These are phyloP conservation scores for Chlorella sp. DNA, from an alignment of 139 green algal genomes.

Conservation along the genomic window DNA sequence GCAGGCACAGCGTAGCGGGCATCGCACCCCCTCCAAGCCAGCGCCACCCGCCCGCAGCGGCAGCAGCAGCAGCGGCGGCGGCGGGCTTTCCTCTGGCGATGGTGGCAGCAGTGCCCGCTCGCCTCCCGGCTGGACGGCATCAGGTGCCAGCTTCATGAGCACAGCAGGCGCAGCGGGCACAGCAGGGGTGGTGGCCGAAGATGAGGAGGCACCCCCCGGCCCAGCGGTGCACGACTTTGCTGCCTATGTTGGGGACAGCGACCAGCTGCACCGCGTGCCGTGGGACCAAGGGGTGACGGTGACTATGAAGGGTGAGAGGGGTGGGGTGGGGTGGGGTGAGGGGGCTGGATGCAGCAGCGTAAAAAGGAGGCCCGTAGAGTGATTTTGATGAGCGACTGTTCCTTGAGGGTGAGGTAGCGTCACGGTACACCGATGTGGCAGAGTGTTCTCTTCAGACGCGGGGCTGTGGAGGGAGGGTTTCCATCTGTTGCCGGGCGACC, in stretches of 20 bases:
- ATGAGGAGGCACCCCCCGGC: background rate
- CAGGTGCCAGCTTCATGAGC: background rate
- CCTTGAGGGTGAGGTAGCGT: too few relatives aligned
- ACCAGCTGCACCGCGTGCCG: conserved; percentile 30
- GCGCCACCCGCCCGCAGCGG: background rate
- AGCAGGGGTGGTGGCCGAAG: background rate
- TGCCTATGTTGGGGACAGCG: background rate
- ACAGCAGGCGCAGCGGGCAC: background rate
- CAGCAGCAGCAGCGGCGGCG: background rate
- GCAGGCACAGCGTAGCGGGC: background rate
- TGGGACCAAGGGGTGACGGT: conserved; percentile 17
- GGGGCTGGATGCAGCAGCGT: too few relatives aligned
- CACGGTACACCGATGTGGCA: too few relatives aligned
- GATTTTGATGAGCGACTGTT: too few relatives aligned
- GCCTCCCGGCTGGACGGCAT: background rate
- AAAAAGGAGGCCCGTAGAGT: too few relatives aligned
- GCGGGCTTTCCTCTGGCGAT: background rate
- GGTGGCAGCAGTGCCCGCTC: background rate
- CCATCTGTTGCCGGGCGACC: too few relatives aligned
- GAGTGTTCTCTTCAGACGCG: too few relatives aligned
- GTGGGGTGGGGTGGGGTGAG: too few relatives aligned
- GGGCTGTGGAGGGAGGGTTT: too few relatives aligned
- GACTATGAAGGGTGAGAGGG: conserved; percentile 15
- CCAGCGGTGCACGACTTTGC: conserved; percentile 26
- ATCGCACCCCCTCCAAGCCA: background rate